Base-by-base conservation (phyloP, 2,329 filamentous ascomycete species). In the Colletotrichum tabaci region DNA sequence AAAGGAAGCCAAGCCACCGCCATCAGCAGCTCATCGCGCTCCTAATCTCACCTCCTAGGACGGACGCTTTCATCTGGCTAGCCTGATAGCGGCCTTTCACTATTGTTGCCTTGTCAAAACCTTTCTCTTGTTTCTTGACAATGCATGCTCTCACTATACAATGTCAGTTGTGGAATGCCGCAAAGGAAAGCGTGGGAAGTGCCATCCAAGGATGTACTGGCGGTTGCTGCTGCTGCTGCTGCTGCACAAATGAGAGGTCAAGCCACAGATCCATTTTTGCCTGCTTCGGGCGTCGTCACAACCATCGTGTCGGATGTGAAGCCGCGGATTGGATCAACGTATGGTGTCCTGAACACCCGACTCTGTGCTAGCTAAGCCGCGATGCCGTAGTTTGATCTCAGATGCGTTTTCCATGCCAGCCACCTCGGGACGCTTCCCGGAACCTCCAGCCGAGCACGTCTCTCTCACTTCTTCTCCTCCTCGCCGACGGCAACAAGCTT, bases 401-500 rank as follows among this genome's bases (percentile, higher is more conserved):
- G 30, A 35, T 8, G 8, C 30, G 30, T 9, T 9, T 35, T 35
- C 30, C 30, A 35, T 35, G 30, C 30, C 30, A 9, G 30, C 30
- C 30, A 35, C 8, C 8, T 35, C 30, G 1, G 30, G 30, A 35
- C 30, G 8, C 15, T 21, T 23, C 23, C 12, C 2, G 3, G 15
- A 2, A 12, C 1, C 65, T 15, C 84, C 83, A 74, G 90, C 88
- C 55, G 16, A 21, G 16, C 40, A 30, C 9, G 3, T n/a, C 23
- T 6, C n/a, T 53, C 18, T 67, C 26, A 30, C 26, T 30, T 30
- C 68, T 79, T 77, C 15, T 74, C 76, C 72, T 82, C 79, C 26
- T 88, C 84, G 3, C 77, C 82, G 30, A 82, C 84, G 2, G 88
- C 82, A 30, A 98, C 93, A 78, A 99, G 83, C 83, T 90, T 93